A percentile compares a stretch with the other conserved stretches of the same genome.
These are phyloP conservation scores for Didymella sp. DNA, from an alignment of 2,329 filamentous ascomycete species.

Conservation along the genomic window DNA sequence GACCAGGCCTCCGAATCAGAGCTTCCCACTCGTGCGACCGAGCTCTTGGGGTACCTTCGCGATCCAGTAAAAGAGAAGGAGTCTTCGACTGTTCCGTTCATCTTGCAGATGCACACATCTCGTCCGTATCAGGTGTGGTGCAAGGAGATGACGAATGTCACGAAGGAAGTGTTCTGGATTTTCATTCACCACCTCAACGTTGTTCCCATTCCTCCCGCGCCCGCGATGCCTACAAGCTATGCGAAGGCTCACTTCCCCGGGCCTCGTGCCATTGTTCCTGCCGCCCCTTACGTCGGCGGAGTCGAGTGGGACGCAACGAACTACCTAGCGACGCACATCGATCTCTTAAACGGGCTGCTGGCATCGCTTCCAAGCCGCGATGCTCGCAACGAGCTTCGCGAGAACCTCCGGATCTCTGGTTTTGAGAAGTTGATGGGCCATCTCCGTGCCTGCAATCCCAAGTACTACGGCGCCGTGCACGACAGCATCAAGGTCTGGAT, in stretches of 20 bases:
- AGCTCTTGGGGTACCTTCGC: slow-evolving; percentile 79
- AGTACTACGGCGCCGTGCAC: slow-evolving; percentile 93
- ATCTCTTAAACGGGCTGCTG: slow-evolving; percentile 88
- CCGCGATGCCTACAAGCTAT: slow-evolving; percentile 46
- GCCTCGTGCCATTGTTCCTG: slow-evolving; percentile 86
- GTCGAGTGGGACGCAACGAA: slow-evolving; percentile 99
- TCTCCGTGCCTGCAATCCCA: slow-evolving; percentile 92
- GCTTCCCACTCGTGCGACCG: slow-evolving; percentile 71
- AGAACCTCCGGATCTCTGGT: slow-evolving; percentile 79
- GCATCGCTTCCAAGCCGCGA: slow-evolving; percentile 74
- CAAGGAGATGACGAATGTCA: slow-evolving; percentile 89
- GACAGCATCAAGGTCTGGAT: slow-evolving; percentile 90
- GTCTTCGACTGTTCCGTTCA: slow-evolving; percentile 80
- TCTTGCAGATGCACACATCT: slow-evolving; percentile 84
- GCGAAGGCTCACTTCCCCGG: slow-evolving; percentile 78
- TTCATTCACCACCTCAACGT: slow-evolving; percentile 95
- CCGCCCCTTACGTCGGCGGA: slow-evolving; percentile 93
- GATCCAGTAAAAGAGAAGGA: slow-evolving; percentile 77
- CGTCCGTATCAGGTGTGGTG: slow-evolving; percentile 93
- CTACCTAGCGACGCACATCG: slow-evolving; percentile 90
- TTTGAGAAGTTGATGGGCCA: slow-evolving; percentile 89
- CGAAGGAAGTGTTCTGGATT: slow-evolving; percentile 99
- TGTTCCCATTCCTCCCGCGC: slow-evolving; percentile 65
- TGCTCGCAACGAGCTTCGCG: slow-evolving; percentile 80
- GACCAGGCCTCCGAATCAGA: slow-evolving; percentile 65